A percentile compares a stretch with the other conserved stretches of the same genome.
phyloP scores from a whole-genome alignment of 352 stramenopile species.

The Globisporangium nodosum region DNA sequence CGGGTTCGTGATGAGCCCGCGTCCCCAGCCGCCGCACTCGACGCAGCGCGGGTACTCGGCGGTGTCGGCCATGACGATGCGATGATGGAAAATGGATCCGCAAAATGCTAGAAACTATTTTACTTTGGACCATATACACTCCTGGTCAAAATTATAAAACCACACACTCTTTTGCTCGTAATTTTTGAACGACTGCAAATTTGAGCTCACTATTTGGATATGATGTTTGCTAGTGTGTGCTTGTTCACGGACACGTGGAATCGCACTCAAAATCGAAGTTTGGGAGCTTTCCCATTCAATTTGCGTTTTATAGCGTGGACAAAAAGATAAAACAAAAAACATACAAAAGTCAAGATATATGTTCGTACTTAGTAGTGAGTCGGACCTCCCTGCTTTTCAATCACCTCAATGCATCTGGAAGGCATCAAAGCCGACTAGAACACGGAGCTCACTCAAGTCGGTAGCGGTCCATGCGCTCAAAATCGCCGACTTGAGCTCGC shows the following conservation, averaged over 20 bases:
- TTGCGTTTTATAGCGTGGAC: too few species aligned
- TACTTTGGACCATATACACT: too few species aligned
- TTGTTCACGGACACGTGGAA: neutral
- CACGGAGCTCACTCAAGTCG: neutral
- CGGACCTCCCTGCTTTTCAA: neutral
- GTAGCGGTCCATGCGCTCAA: too few species aligned
- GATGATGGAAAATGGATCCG: too few species aligned
- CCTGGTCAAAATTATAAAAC: neutral
- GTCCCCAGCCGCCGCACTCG: constrained; percentile 60
- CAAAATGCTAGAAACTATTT: too few species aligned
- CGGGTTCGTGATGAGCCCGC: constrained; percentile 67
- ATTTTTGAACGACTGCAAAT: neutral
- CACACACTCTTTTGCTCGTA: neutral
- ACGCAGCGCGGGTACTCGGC: constrained; percentile 51
- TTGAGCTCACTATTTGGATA: neutral
- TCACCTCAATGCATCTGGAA: neutral
- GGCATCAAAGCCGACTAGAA: neutral
- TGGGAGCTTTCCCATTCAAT: too few species aligned
- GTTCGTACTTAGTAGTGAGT: neutral
- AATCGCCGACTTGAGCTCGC: too few species aligned
- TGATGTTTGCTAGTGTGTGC: neutral
- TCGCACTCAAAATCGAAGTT: neutral
- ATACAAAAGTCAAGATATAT: too few species aligned
- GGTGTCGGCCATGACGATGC: neutral
- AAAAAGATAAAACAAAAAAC: too few species aligned